Conservation (phyloP, 2,329 filamentous ascomycete genomes). For the Trichoderma guizhouense region DNA sequence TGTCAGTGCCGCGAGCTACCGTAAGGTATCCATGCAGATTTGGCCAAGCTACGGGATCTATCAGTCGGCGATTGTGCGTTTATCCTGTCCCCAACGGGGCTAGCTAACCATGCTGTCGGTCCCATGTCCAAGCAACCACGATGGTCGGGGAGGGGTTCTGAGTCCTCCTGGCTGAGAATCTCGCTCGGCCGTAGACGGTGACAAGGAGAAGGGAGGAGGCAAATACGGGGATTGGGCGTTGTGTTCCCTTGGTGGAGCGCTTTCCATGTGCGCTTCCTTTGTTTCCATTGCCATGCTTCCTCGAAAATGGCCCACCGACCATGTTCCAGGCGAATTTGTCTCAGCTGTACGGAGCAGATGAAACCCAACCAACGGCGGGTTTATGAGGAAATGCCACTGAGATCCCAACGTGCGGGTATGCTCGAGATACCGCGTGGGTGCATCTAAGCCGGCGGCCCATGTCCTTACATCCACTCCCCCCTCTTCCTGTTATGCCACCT, state of each 20-base stretch:
- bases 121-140: constrained; percentile 3
- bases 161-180: constrained; percentile 16
- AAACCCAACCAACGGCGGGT: constrained; percentile 32
- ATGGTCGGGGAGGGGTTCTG: not conserved
- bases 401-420: constrained; percentile 22
- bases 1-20: constrained; percentile 17
- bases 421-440: constrained; percentile 12
- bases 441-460: constrained; percentile 20
- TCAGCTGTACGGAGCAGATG: constrained; percentile 28
- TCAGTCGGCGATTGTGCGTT: constrained; percentile 15
- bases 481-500: constrained; percentile 15
- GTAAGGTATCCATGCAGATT: constrained; percentile 19
- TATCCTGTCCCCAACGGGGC: constrained; percentile 6
- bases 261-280: constrained; percentile 14
- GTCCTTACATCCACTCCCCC: constrained; percentile 11
- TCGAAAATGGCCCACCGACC: constrained; percentile 13
- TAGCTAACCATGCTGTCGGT: constrained; percentile 16
- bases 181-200: constrained; percentile 7
- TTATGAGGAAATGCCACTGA: constrained; percentile 13
- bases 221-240: not conserved
- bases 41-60: constrained; percentile 15
- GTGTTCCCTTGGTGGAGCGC: constrained; percentile 17
- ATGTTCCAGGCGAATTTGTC: constrained; percentile 28
- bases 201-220: not conserved
- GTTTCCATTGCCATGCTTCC: constrained; percentile 17